phyloP scores from a whole-genome alignment of 73 alveolate species.

The Blepharisma japonicum region DNA sequence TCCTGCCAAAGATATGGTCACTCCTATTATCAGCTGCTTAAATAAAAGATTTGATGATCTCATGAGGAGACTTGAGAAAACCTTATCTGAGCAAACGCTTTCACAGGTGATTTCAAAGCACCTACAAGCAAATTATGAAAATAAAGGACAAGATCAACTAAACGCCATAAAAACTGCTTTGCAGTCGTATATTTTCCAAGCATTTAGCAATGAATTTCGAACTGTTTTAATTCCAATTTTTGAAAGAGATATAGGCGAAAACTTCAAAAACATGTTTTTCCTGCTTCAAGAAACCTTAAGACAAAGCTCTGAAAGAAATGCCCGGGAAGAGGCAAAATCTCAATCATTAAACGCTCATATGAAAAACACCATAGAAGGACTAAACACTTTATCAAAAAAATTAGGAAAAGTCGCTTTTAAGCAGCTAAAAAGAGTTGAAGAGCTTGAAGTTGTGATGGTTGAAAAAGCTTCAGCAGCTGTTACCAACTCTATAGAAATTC shows the following conservation, averaged over 20 bases:
- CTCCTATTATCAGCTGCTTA: neutral
- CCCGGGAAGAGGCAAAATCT: constrained; percentile 9
- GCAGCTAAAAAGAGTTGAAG: constrained; percentile 2
- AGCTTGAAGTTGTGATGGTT: neutral
- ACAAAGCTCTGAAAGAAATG: constrained; percentile 1
- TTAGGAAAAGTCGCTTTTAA: neutral
- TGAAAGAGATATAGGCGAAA: neutral
- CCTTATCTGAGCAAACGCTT: constrained; percentile 4
- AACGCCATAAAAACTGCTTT: neutral
- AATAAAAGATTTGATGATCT: neutral
- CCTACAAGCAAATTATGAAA: neutral
- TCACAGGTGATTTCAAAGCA: neutral
- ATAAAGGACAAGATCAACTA: neutral
- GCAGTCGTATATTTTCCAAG: neutral
- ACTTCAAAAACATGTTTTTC: constrained; percentile 1
- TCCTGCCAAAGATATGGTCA: constrained; percentile 6
- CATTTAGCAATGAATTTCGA: neutral
- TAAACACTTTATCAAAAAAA: neutral
- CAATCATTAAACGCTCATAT: neutral
- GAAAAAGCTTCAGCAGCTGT: neutral
- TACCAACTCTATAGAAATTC: too few relatives aligned
- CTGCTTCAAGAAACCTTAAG: constrained; percentile 1
- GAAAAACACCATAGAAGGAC: constrained; percentile 11
- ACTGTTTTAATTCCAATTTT: neutral
- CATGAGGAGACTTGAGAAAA: neutral